Conservation (phyloP, 2,329 filamentous ascomycete species). For the Raffaelea arxii region DNA sequence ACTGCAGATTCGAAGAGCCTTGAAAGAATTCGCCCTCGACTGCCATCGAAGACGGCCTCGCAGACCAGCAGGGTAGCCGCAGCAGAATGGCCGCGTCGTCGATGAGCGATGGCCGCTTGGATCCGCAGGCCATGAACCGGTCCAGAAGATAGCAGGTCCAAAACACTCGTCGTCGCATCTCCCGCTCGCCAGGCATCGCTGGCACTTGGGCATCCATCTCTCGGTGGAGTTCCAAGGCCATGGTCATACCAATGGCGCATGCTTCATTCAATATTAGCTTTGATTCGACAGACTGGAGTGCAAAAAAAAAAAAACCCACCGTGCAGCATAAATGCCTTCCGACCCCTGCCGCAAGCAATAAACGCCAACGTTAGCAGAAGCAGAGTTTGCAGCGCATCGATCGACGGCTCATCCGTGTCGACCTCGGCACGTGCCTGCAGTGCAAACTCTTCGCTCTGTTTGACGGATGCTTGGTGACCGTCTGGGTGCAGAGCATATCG, state of each 20-base stretch:
- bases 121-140: constrained; percentile 72
- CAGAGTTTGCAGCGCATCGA: constrained; percentile 67
- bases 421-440: constrained; percentile 58
- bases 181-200: constrained; percentile 58
- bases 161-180: constrained; percentile 70
- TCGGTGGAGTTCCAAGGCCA: constrained; percentile 71
- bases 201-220: constrained; percentile 57
- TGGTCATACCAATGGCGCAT: constrained; percentile 70
- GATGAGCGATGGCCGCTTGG: constrained; percentile 71
- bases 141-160: constrained; percentile 87
- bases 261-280: too few relatives aligned
- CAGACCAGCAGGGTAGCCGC: constrained; percentile 65
- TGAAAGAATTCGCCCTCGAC: constrained; percentile 76
- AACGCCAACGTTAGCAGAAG: constrained; percentile 67
- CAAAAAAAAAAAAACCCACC: too few relatives aligned
- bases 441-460: constrained; percentile 64
- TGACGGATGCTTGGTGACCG: constrained; percentile 57
- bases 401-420: constrained; percentile 70
- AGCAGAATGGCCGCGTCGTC: constrained; percentile 67
- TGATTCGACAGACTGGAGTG: too few relatives aligned
- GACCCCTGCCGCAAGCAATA: constrained; percentile 68
- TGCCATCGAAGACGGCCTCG: constrained; percentile 48
- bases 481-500: constrained; percentile 61
- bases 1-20: constrained; percentile 66
- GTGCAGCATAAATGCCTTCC: constrained; percentile 79